Base-by-base conservation (phyloP, 2,329 filamentous ascomycete species). In the Fusarium sarcochroum region DNA sequence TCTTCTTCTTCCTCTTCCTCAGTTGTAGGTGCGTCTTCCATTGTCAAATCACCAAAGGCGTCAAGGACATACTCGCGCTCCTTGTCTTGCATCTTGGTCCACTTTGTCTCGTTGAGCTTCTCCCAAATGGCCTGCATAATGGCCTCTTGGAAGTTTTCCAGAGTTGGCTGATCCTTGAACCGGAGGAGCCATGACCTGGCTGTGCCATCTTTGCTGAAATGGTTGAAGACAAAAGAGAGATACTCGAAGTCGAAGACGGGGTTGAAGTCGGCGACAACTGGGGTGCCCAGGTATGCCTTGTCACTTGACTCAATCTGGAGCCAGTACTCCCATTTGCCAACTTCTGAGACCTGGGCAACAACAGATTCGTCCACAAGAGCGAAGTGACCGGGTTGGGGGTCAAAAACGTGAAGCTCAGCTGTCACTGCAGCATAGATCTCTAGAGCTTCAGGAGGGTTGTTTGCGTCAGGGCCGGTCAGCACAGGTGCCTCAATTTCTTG, bases 231-330 rank as follows among this genome's bases (percentile, higher is more conserved):
- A 78, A 98, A 98, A 0, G 95, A 98, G n/a, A 97, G 85, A 74
- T 95, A 98, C 79, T 99, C 96, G 71, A 98, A 98, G 81, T 98
- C 98, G 84, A 98, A 99, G 20, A 99, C 94, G 0, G 96, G 96
- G 74, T 98, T 98, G 79, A 98, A 93, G 72, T 99, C 96, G 8
- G 93, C 91, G 30, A 94, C 85, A 30, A 99, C 89, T 4, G 91
- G 87, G 69, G 97, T 93, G 21, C 94, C 94, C 4, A 99, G 84
- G 93, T 94, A 98, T 54, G 94, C 90, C 74, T 89, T 90, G 34
- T 93, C 89, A 38, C 88, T 85, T 65, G 91, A 90, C 41, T 88
- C 87, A 56, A 98, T 91, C 76, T 98, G 93, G 32, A 99, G 84
- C 94, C 94, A 98, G 81, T 98, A 99, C 70, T 96, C 88, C 96